These are phyloP conservation scores for Dichotomopilus funicola DNA, from an alignment of 2,329 filamentous ascomycete species.

Conservation along the genomic window DNA sequence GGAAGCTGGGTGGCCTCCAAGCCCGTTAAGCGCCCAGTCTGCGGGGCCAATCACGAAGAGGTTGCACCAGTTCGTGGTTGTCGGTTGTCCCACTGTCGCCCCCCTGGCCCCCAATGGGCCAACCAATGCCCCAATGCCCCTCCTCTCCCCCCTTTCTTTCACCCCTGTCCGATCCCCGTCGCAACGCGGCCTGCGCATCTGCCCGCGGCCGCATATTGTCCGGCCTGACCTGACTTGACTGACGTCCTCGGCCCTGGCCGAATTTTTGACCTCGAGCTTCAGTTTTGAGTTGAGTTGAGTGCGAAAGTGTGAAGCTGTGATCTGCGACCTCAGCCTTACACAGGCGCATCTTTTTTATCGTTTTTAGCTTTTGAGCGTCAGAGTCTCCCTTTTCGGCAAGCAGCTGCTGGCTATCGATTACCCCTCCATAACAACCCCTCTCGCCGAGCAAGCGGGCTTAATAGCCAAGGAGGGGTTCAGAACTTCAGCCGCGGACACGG, in stretches of 20 bases:
- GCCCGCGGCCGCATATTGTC: conserved; percentile 26
- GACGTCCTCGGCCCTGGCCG: not conserved
- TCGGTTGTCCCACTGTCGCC: not conserved
- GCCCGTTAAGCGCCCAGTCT: conserved; percentile 22
- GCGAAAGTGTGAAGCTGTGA: not conserved
- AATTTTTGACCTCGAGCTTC: not conserved
- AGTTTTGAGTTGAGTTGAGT: conserved; percentile 8
- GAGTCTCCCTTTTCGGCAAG: not conserved
- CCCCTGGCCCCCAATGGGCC: not conserved
- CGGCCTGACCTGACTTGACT: conserved; percentile 5
- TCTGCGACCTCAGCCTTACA: not conserved
- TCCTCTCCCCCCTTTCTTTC: conserved; percentile 2
- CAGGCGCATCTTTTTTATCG: conserved; percentile 2
- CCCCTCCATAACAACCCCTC: conserved; percentile 1
- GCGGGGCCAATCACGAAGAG: conserved; percentile 23
- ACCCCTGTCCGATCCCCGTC: conserved; percentile 13
- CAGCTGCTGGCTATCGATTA: not conserved
- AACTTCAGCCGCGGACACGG: conserved; percentile 4
- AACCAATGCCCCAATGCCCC: not conserved
- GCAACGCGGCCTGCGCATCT: conserved; percentile 23
- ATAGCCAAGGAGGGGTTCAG: conserved; percentile 11
- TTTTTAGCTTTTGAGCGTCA: too few relatives aligned
- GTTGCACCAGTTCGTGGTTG: conserved; percentile 14
- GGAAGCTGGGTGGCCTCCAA: conserved; percentile 2
- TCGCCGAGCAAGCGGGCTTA: conserved; percentile 7